A percentile compares a stretch with the other conserved stretches of the same genome.
These are phyloP conservation scores for Tolypocladium tropicale DNA, from an alignment of 2,329 filamentous ascomycete species.

Conservation along the genomic window DNA sequence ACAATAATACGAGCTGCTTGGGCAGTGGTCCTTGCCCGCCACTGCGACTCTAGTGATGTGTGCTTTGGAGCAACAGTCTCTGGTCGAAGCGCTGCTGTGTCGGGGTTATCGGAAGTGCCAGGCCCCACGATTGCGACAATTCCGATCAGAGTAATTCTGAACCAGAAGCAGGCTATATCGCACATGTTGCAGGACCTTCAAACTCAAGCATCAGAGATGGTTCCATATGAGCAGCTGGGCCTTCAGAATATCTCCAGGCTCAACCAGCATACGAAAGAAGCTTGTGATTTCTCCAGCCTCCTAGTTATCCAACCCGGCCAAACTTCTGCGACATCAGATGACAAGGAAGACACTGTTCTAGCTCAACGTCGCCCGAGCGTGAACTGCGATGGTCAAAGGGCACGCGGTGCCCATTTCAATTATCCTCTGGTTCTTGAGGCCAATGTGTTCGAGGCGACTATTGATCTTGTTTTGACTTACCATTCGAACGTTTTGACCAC, in stretches of 20 bases:
- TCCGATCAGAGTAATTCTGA: constrained; percentile 4
- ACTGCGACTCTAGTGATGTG: constrained; percentile 10
- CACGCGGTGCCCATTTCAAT: neutral
- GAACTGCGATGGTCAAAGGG: neutral
- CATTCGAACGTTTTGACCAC: neutral
- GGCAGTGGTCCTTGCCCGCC: constrained; percentile 11
- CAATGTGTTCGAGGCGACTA: neutral
- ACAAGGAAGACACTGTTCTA: neutral
- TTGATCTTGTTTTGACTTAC: constrained; percentile 1
- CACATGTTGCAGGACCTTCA: constrained; percentile 8
- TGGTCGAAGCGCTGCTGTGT: constrained; percentile 12
- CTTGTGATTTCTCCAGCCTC: constrained; percentile 3
- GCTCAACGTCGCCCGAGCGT: neutral
- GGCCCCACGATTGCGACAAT: constrained; percentile 11
- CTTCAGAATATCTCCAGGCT: constrained; percentile 6
- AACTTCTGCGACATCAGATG: neutral
- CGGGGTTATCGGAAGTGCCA: constrained; percentile 9
- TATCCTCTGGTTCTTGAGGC: constrained; percentile 4
- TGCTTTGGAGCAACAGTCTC: constrained; percentile 14
- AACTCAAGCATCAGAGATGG: constrained; percentile 7
- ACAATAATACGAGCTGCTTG: constrained; percentile 16
- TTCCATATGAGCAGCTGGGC: constrained; percentile 8
- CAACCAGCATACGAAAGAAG: neutral
- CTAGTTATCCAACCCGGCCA: neutral
- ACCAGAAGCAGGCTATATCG: constrained; percentile 3